Conservation (phyloP, 805 yeast genomes). For the Cyberlindnera meyerae region DNA sequence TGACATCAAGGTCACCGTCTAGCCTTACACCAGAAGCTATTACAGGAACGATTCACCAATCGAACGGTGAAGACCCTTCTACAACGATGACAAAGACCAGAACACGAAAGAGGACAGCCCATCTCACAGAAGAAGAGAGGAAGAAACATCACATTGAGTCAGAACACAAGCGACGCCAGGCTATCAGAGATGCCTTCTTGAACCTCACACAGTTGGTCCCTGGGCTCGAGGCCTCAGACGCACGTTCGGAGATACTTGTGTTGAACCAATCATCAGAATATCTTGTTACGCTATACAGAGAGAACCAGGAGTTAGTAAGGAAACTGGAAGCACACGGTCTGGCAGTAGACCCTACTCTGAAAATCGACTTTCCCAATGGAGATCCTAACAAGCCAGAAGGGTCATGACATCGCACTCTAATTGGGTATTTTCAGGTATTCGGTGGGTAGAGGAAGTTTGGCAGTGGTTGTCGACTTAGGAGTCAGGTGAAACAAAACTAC, state of each 20-base stretch:
- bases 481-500: too few relatives aligned
- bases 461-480: too few relatives aligned
- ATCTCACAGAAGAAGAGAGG: slow-evolving; percentile 31
- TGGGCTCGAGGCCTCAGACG: slow-evolving; percentile 58
- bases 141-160: slow-evolving; percentile 77
- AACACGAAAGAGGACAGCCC: slow-evolving; percentile 15
- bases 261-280: slow-evolving; percentile 59
- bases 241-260: slow-evolving; percentile 75
- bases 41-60: too few relatives aligned
- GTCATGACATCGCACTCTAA: too few relatives aligned
- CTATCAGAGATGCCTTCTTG: slow-evolving; percentile 79
- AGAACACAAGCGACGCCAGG: slow-evolving; percentile 82
- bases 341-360: slow-evolving; percentile 5
- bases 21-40: too few relatives aligned
- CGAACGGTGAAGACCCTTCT: too few relatives aligned
- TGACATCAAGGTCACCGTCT: too few relatives aligned
- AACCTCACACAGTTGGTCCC: slow-evolving; percentile 74
- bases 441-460: neutral
- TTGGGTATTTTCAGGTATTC: too few relatives aligned
- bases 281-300: slow-evolving; percentile 44
- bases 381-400: slow-evolving; percentile 1
- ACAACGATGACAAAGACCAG: slow-evolving; percentile 6
- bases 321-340: slow-evolving; percentile 35
- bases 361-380: slow-evolving; percentile 10
- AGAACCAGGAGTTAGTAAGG: slow-evolving; percentile 42